A percentile compares a stretch with the other conserved stretches of the same genome.
These are phyloP conservation scores for Lignosus rhinocerotis DNA, from an alignment of 1,284 basidiomycete species.

Conservation along the genomic window DNA sequence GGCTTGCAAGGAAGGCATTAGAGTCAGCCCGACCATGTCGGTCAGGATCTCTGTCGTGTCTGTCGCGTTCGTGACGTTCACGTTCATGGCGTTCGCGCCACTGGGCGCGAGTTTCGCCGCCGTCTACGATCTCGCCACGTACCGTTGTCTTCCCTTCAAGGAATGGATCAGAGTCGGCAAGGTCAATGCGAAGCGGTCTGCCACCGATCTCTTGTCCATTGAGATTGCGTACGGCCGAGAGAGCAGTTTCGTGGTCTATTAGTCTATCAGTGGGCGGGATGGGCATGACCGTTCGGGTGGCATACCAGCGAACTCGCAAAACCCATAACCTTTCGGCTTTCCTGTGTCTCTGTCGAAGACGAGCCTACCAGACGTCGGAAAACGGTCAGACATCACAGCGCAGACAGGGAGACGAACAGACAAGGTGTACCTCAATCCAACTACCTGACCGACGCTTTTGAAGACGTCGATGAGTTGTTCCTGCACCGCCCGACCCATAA, in stretches of 20 bases:
- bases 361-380: constrained; percentile 44
- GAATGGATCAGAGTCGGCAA: constrained; percentile 52
- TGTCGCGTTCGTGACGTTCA: constrained; percentile 26
- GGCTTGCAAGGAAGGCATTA: constrained; percentile 56
- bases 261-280: not conserved
- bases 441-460: constrained; percentile 83
- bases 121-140: constrained; percentile 65
- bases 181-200: constrained; percentile 71
- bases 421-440: constrained; percentile 73
- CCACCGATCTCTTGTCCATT: constrained; percentile 74
- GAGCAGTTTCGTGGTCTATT: constrained; percentile 88
- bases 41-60: constrained; percentile 30
- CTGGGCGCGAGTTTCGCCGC: constrained; percentile 54
- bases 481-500: constrained; percentile 31
- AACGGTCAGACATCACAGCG: not conserved
- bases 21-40: constrained; percentile 38
- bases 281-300: constrained; percentile 31
- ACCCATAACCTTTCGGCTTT: constrained; percentile 96
- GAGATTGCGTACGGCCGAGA: constrained; percentile 77
- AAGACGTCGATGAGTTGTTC: constrained; percentile 85
- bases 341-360: constrained; percentile 96
- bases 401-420: not conserved
- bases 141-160: constrained; percentile 53
- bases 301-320: constrained; percentile 95
- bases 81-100: constrained; percentile 50